Base-by-base conservation (phyloP, 1,284 basidiomycete genomes). In the Ganoderma leucocontextum region DNA sequence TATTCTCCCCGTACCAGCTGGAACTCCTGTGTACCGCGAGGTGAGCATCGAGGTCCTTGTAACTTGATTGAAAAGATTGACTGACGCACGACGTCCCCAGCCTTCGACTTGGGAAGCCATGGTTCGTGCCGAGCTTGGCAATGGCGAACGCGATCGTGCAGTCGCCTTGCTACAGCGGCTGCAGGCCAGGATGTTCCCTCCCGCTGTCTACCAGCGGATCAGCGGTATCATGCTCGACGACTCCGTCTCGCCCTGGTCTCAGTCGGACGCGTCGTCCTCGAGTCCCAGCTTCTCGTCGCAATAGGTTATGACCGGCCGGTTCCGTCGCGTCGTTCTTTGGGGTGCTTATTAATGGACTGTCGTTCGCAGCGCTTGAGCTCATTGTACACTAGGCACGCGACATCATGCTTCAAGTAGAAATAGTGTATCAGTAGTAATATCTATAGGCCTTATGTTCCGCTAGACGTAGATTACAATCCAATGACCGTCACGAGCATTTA, bases 91-190 rank as follows among this genome's bases (percentile, higher is more conserved):
- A 17, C 15, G 17, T 55, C 70, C 49, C 2, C 74, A 94, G 90
- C 92, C 94, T 19, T 95, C 93, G 53, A 95, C 95, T 0, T 96
- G 94, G 91, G 96, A 98, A 78, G 90, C 90, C 6, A 99, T 99
- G 96, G 92, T 99, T 72, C 89, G 95, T 25, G 95, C 95, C 4
- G 98, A 99, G 80, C 84, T 99, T 10, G 89, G 89, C 19, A 88
- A 86, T 62, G 95, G 95, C 10, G 87, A 95, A 73, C 87, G 88
- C 19, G 88, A 90, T 52, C 83, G 85, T 15, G 97, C 96, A 0
- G 70, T 87, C n/a, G 86, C 83, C 1, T 83, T 99, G 0, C 83
- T 98, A 22, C 86, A 89, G 63, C 86, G 95, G 58, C 86, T 98
- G 76, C 90, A 91, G 80, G 85, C 88, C 72, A 92, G 92, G 77